phyloP scores from a whole-genome alignment of 192 early-diverging fungal species.

The Linnemannia zychae region DNA sequence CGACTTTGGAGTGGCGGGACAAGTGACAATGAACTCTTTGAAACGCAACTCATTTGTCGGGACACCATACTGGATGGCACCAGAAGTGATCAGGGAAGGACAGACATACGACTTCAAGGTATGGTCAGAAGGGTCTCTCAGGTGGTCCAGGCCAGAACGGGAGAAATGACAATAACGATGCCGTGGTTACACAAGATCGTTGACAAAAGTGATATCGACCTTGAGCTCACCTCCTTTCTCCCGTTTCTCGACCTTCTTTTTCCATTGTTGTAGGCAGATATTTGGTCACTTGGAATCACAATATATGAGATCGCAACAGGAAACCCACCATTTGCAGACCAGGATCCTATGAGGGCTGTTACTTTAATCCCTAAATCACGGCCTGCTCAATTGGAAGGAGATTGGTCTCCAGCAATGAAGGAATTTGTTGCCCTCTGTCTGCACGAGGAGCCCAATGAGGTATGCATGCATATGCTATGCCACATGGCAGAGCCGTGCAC shows the following conservation, averaged over 20 bases:
- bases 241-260: not conserved
- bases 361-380: constrained; percentile 88
- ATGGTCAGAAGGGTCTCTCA: constrained; percentile 6
- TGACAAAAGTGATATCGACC: not conserved
- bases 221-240: not conserved
- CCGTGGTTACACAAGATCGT: constrained; percentile 36
- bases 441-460: constrained; percentile 86
- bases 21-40: constrained; percentile 76
- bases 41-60: constrained; percentile 97
- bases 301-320: constrained; percentile 97
- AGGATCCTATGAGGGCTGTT: constrained; percentile 91
- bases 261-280: constrained; percentile 80
- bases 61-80: constrained; percentile 93
- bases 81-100: constrained; percentile 86
- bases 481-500: not conserved
- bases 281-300: constrained; percentile 99
- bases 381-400: constrained; percentile 84
- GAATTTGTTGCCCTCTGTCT: constrained; percentile 93
- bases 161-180: not conserved
- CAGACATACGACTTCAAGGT: constrained; percentile 93
- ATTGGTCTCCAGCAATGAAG: constrained; percentile 82
- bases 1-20: constrained; percentile 97
- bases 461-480: constrained; percentile 35
- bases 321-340: constrained; percentile 92
- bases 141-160: not conserved